phyloP scores from a whole-genome alignment of 768 basidiomycete genomes.

The Auricularia auricula-judae region DNA sequence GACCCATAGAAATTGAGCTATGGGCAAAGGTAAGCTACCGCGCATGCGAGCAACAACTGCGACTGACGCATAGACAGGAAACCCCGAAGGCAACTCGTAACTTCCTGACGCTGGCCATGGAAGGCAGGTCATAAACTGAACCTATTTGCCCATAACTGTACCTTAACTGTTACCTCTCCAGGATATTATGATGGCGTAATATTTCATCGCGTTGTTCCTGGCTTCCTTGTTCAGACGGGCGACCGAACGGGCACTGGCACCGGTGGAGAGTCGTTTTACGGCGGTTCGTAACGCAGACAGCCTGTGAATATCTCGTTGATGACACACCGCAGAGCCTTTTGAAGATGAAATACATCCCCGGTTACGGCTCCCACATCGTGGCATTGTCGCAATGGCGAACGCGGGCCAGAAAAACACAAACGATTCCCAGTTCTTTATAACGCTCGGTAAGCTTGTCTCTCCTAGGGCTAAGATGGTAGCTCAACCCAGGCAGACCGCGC shows the following conservation, averaged over 20 bases:
- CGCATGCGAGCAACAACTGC: neutral
- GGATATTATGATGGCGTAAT: conserved; percentile 96
- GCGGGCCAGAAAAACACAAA: conserved; percentile 79
- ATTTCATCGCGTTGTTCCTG: conserved; percentile 88
- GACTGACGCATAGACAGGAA: conserved; percentile 41
- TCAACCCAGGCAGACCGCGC: conserved; percentile 53
- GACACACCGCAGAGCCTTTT: conserved; percentile 55
- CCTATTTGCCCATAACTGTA: neutral
- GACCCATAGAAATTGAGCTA: conserved; percentile 72
- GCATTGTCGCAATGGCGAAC: conserved; percentile 91
- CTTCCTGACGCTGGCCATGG: conserved; percentile 78
- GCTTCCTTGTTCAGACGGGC: conserved; percentile 91
- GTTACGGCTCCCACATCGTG: conserved; percentile 80
- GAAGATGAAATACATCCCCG: conserved; percentile 93
- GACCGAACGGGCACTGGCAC: conserved; percentile 85
- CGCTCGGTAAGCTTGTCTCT: conserved; percentile 48
- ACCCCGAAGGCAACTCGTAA: conserved; percentile 90
- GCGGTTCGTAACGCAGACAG: conserved; percentile 38
- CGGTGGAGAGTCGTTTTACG: conserved; percentile 92
- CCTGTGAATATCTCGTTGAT: neutral
- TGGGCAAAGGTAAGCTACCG: conserved; percentile 66
- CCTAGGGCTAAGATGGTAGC: neutral
- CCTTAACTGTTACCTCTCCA: conserved; percentile 17
- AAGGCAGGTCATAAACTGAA: conserved; percentile 46
- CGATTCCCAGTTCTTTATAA: conserved; percentile 92